phyloP scores from a whole-genome alignment of 2,329 filamentous ascomycete species.

The Xenosphaeropsis pyriputrescens region DNA sequence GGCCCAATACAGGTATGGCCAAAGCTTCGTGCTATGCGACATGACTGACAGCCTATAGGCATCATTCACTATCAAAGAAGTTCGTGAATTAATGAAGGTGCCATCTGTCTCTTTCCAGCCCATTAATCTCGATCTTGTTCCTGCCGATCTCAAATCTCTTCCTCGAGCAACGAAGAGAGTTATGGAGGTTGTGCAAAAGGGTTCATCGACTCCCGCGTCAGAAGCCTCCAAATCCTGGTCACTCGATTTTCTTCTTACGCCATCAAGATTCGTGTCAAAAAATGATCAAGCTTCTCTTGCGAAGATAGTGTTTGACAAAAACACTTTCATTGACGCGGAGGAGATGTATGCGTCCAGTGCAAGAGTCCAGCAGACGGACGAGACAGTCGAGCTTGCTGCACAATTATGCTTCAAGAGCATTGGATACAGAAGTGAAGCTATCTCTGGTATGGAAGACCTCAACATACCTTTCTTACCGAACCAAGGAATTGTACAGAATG shows the following conservation, averaged over 20 bases:
- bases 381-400: constrained; percentile 40
- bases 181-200: constrained; percentile 69
- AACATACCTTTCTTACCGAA: constrained; percentile 65
- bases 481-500: constrained; percentile 69
- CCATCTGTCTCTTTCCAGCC: constrained; percentile 57
- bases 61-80: constrained; percentile 89
- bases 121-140: constrained; percentile 51
- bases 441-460: constrained; percentile 60
- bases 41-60: constrained; percentile 35
- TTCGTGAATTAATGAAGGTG: constrained; percentile 74
- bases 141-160: constrained; percentile 50
- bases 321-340: constrained; percentile 50
- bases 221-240: constrained; percentile 58
- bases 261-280: constrained; percentile 40
- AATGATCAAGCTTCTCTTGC: constrained; percentile 26
- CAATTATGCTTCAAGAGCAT: constrained; percentile 82
- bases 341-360: constrained; percentile 36
- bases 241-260: constrained; percentile 73
- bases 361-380: constrained; percentile 30
- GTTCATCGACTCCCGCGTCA: constrained; percentile 33
- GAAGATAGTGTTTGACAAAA: constrained; percentile 38
- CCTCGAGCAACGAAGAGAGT: constrained; percentile 64
- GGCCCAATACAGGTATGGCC: constrained; percentile 67
- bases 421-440: constrained; percentile 71
- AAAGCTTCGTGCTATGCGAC: background rate